These are phyloP conservation scores for Opeltia flavorubescens DNA, from an alignment of 495 filamentous ascomycete species.

Conservation along the genomic window DNA sequence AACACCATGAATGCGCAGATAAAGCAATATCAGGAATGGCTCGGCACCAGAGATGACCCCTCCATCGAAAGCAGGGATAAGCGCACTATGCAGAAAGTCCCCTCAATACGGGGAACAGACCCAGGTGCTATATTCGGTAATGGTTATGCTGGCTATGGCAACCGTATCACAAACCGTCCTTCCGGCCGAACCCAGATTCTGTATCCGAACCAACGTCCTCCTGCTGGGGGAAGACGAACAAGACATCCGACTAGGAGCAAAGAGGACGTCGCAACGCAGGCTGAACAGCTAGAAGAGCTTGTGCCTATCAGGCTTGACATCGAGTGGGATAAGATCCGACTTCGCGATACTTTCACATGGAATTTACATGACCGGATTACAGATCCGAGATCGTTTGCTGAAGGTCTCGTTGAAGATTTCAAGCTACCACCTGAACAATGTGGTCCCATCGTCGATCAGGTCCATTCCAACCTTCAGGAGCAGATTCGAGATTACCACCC, in stretches of 20 bases:
- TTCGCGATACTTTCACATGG: constrained; percentile 97
- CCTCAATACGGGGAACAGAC: constrained; percentile 35
- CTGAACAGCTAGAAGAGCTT: constrained; percentile 78
- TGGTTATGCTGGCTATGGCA: constrained; percentile 78
- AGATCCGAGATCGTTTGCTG: constrained; percentile 63
- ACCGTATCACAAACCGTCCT: constrained; percentile 27
- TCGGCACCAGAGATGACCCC: constrained; percentile 5
- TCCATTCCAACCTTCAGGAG: constrained; percentile 68
- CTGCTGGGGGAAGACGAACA: constrained; percentile 60
- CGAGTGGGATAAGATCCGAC: constrained; percentile 88
- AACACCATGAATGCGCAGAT: constrained; percentile 9
- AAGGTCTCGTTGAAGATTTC: constrained; percentile 85
- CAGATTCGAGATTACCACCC: constrained; percentile 90
- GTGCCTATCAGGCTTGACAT: constrained; percentile 87
- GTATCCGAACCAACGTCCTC: constrained; percentile 60
- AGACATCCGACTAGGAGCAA: constrained; percentile 54
- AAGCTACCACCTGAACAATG: constrained; percentile 55
- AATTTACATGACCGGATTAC: constrained; percentile 86
- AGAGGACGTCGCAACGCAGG: constrained; percentile 68
- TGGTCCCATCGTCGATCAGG: constrained; percentile 54
- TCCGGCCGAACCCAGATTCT: constrained; percentile 33
- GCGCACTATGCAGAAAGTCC: constrained; percentile 32
- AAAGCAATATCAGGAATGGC: constrained; percentile 27
- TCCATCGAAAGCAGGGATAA: constrained; percentile 18
- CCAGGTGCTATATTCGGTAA: constrained; percentile 56